phyloP scores from a whole-genome alignment of 2,329 filamentous ascomycete species.

The Dryadomyces sulphureus region DNA sequence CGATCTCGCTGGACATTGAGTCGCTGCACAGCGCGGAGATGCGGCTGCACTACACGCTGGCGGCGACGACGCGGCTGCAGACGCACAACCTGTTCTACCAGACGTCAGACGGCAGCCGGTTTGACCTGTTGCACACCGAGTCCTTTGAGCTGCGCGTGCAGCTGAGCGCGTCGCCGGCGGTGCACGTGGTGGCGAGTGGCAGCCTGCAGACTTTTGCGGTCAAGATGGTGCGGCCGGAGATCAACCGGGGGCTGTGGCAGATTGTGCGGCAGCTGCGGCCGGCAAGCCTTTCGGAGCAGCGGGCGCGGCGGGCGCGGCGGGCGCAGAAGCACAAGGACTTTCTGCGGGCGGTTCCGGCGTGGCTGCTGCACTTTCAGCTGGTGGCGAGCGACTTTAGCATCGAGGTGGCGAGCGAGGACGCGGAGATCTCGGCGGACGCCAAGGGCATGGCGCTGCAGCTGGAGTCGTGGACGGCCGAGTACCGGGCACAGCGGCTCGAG shows the following conservation, averaged over 20 bases:
- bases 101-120: slow-evolving; percentile 64
- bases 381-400: slow-evolving; percentile 81
- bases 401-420: slow-evolving; percentile 80
- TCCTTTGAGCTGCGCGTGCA: slow-evolving; percentile 77
- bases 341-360: slow-evolving; percentile 63
- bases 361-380: slow-evolving; percentile 72
- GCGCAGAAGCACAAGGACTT: slow-evolving; percentile 49
- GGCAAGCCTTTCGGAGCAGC: slow-evolving; percentile 50
- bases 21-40: slow-evolving; percentile 84
- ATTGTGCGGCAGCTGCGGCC: slow-evolving; percentile 73
- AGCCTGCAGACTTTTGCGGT: slow-evolving; percentile 76
- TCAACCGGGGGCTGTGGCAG: slow-evolving; percentile 80
- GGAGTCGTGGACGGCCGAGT: slow-evolving; percentile 78
- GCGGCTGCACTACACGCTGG: slow-evolving; percentile 74
- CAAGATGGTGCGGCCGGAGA: slow-evolving; percentile 82
- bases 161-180: slow-evolving; percentile 69
- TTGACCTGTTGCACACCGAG: slow-evolving; percentile 79
- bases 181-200: slow-evolving; percentile 66
- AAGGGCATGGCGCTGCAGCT: slow-evolving; percentile 76
- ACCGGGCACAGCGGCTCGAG: slow-evolving; percentile 67
- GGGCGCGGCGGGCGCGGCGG: slow-evolving; percentile 25
- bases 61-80: slow-evolving; percentile 67
- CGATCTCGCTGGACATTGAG: slow-evolving; percentile 67
- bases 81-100: slow-evolving; percentile 92
- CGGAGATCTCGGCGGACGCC: slow-evolving; percentile 65